Conservation (phyloP, 2,329 filamentous ascomycete species). For the Talaromyces rugulosus region DNA sequence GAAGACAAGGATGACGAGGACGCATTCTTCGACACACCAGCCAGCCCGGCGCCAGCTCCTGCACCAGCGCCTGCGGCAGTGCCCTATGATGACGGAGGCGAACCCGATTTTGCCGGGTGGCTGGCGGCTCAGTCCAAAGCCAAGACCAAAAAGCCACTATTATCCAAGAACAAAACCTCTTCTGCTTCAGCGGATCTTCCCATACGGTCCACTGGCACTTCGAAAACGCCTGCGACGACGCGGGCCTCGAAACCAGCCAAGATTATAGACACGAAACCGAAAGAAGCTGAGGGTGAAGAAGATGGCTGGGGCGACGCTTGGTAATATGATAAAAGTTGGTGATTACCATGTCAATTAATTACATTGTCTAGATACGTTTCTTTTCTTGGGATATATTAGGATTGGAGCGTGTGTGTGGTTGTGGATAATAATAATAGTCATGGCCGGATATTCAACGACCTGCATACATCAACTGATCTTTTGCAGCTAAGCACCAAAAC, state of each 20-base stretch:
- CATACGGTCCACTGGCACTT: conserved; percentile 28
- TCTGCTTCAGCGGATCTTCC: conserved; percentile 30
- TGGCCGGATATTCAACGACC: neutral
- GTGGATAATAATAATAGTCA: neutral
- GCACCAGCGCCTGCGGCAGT: conserved; percentile 34
- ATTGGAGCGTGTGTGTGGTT: neutral
- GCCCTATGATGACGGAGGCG: conserved; percentile 74
- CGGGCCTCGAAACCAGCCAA: conserved; percentile 50
- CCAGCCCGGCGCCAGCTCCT: conserved; percentile 27
- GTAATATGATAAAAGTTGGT: conserved; percentile 12
- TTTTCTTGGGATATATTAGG: neutral
- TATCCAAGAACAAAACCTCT: conserved; percentile 66
- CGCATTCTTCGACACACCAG: conserved; percentile 40
- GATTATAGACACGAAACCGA: conserved; percentile 65
- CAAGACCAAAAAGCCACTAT: conserved; percentile 65
- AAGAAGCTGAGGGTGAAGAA: conserved; percentile 35
- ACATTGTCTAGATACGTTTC: neutral
- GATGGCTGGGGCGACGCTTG: conserved; percentile 49
- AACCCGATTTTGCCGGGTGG: conserved; percentile 96
- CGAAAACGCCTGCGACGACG: conserved; percentile 33
- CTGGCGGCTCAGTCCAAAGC: conserved; percentile 77
- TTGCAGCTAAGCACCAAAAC: neutral
- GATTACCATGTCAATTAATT: neutral
- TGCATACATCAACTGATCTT: neutral
- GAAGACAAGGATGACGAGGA: conserved; percentile 34